These are phyloP conservation scores for Nicotiana undulata DNA, from an alignment of 257 asterid species.

Conservation along the genomic window DNA sequence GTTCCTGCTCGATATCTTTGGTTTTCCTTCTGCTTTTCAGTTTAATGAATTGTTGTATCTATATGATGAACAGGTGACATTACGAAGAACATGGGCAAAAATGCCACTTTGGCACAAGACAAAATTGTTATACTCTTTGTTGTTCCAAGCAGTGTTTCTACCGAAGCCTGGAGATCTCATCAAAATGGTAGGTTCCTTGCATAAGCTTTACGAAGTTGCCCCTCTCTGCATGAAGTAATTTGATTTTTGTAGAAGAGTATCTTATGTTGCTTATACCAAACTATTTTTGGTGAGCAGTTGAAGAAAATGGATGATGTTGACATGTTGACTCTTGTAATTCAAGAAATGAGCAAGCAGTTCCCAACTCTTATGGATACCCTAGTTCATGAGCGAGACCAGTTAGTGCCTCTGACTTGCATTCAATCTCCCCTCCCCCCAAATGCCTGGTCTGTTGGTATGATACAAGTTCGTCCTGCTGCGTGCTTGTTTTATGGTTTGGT, in stretches of 20 bases:
- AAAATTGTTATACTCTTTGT: conserved; percentile 53
- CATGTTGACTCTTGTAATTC: conserved; percentile 87
- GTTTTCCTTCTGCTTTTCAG: not conserved
- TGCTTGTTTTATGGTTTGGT: not conserved
- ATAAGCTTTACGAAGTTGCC: not conserved
- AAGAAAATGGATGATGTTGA: conserved; percentile 95
- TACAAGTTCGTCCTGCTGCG: not conserved
- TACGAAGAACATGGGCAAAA: conserved; percentile 83
- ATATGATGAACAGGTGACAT: conserved; percentile 42
- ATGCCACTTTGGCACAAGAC: conserved; percentile 98
- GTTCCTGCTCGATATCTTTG: not conserved
- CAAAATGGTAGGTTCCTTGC: conserved; percentile 45
- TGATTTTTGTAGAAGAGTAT: not conserved
- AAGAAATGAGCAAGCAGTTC: conserved; percentile 91
- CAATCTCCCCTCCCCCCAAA: not conserved
- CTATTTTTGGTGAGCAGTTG: conserved; percentile 48
- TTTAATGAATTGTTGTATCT: not conserved
- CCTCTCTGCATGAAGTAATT: not conserved
- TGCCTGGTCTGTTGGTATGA: not conserved
- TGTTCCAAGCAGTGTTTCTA: conserved; percentile 84
- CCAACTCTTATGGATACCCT: conserved; percentile 95
- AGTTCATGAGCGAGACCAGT: conserved; percentile 93
- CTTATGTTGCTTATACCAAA: not conserved
- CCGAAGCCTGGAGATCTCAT: conserved; percentile 66
- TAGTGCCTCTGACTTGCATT: conserved; percentile 19